Conservation (phyloP, 208 protist genomes). For the Herpetomonas tarakana region DNA sequence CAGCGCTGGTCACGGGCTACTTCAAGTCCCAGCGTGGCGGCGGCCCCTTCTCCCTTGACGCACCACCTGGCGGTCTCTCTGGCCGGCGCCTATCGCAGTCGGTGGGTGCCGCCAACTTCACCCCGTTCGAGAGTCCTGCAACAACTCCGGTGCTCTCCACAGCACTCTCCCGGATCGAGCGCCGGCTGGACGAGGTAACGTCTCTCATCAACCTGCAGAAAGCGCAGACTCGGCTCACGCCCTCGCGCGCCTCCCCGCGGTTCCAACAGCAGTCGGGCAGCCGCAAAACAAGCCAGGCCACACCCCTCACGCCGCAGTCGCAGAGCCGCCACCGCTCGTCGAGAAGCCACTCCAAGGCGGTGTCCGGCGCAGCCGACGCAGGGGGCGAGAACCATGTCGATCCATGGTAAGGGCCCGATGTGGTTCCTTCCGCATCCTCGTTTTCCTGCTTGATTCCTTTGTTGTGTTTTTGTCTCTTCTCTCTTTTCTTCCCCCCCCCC, state of each 20-base stretch:
- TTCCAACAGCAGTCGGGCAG: conserved; percentile 3
- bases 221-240: conserved; percentile 16
- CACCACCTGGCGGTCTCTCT: not conserved
- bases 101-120: conserved; percentile 5
- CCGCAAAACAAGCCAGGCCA: not conserved
- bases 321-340: conserved; percentile 4
- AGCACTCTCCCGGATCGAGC: conserved; percentile 60
- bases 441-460: not conserved
- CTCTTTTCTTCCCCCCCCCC: conserved; percentile 1
- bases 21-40: conserved; percentile 37
- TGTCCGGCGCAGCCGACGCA: not conserved
- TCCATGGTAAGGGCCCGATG: not conserved
- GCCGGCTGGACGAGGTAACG: conserved; percentile 63
- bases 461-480: conserved; percentile 4
- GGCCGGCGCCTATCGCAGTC: not conserved
- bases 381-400: not conserved
- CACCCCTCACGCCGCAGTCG: not conserved
- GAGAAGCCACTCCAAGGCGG: not conserved
- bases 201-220: conserved; percentile 56
- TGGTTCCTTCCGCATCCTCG: conserved; percentile 5
- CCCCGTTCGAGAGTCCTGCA: conserved; percentile 17
- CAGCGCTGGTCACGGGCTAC: conserved; percentile 49
- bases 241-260: conserved; percentile 1
- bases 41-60: conserved; percentile 9
- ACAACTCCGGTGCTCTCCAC: conserved; percentile 44